phyloP scores from a whole-genome alignment of 2,329 filamentous ascomycete species.

The Coleophoma cylindrospora region DNA sequence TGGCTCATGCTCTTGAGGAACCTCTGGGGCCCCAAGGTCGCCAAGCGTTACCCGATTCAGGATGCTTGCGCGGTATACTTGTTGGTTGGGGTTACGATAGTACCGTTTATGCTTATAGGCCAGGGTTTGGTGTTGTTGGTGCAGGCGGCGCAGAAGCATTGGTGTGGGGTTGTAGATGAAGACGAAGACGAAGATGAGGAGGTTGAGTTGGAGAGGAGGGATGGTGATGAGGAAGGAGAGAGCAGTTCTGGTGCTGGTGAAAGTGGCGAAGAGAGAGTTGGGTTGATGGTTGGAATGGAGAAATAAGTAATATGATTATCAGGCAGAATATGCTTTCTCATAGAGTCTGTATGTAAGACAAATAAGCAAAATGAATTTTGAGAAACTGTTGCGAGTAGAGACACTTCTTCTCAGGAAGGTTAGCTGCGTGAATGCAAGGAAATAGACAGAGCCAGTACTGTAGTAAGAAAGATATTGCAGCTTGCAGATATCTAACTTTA shows the following conservation, averaged over 20 bases:
- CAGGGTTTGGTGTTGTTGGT: constrained; percentile 1
- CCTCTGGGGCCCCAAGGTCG: constrained; percentile 6
- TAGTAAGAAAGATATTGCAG: no score
- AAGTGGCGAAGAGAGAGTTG: constrained; percentile 2
- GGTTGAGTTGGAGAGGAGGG: neutral
- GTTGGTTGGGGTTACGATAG: neutral
- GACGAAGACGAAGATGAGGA: constrained; percentile 6
- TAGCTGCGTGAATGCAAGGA: no score
- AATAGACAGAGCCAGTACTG: no score
- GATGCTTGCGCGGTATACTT: neutral
- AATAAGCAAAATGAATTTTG: no score
- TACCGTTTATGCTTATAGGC: constrained; percentile 2
- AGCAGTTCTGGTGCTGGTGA: neutral
- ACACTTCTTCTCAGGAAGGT: no score
- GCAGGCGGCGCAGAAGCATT: constrained; percentile 7
- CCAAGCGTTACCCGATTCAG: constrained; percentile 4
- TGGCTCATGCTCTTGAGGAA: constrained; percentile 7
- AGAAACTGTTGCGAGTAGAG: no score
- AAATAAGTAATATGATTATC: neutral
- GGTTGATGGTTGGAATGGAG: constrained; percentile 4
- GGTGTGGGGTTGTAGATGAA: constrained; percentile 9
- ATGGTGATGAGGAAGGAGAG: constrained; percentile 1
- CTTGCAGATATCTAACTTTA: no score
- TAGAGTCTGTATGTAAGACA: no score
- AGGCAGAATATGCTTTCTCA: no score